These are phyloP conservation scores for Sonneratia alba DNA, from an alignment of 345 rosid species.

Conservation along the genomic window DNA sequence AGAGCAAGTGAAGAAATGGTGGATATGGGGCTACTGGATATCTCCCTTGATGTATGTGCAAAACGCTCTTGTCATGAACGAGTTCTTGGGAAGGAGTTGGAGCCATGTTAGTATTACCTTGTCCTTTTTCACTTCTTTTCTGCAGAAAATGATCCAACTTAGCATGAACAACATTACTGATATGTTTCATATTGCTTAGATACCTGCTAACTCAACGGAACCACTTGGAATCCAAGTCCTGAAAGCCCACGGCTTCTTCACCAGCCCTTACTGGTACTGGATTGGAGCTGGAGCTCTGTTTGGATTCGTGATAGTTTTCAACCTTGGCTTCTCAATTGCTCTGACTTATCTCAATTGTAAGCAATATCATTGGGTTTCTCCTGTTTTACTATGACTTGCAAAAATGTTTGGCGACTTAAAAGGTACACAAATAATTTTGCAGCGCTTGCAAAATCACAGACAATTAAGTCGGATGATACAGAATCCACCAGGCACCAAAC, in stretches of 20 bases:
- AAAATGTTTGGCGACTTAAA: too few species aligned
- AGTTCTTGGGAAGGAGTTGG: constrained; percentile 76
- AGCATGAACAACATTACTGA: neutral
- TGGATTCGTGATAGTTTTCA: constrained; percentile 61
- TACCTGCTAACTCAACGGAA: neutral
- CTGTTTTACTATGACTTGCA: neutral
- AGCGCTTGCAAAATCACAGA: constrained; percentile 50
- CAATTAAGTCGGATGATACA: constrained; percentile 30
- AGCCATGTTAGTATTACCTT: neutral
- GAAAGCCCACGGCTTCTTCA: constrained; percentile 52
- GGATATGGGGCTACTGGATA: constrained; percentile 69
- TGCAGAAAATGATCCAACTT: neutral
- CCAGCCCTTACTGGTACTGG: constrained; percentile 63
- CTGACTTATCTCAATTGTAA: constrained; percentile 63
- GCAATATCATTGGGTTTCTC: constrained; percentile 15
- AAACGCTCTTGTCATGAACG: constrained; percentile 67
- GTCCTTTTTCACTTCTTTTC: neutral
- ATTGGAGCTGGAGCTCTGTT: constrained; percentile 57
- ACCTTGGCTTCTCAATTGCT: constrained; percentile 46
- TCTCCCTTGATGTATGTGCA: constrained; percentile 95
- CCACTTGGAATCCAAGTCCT: constrained; percentile 57
- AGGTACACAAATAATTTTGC: constrained; percentile 3
- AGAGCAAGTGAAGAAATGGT: constrained; percentile 59
- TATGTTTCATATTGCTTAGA: neutral
- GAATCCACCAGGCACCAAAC: constrained; percentile 6